phyloP scores from a whole-genome alignment of 352 stramenopile genomes.

The Phytophthora cryptogea region DNA sequence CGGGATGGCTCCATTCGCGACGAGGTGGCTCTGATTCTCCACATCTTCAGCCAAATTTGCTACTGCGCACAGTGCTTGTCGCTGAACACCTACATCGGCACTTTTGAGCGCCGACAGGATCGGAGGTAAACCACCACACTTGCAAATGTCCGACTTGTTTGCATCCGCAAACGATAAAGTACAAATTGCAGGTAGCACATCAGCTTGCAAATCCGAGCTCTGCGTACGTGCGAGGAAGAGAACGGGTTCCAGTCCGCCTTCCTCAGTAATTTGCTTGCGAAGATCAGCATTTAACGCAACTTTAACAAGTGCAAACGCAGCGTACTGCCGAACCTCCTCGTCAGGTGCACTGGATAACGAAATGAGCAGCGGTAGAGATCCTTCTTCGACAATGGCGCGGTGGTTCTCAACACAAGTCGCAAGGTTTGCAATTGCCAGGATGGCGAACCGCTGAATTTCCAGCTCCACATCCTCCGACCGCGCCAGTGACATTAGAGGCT shows the following conservation, averaged over 20 bases:
- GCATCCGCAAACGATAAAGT: slow-evolving; percentile 92
- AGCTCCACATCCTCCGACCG: slow-evolving; percentile 95
- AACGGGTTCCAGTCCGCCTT: slow-evolving; percentile 95
- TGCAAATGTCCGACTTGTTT: slow-evolving; percentile 95
- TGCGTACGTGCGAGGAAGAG: slow-evolving; percentile 95
- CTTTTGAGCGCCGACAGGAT: slow-evolving; percentile 85
- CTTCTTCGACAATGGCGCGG: slow-evolving; percentile 92
- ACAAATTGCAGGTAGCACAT: slow-evolving; percentile 92
- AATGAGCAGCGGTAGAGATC: slow-evolving; percentile 93
- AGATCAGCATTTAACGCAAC: slow-evolving; percentile 96
- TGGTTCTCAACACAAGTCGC: slow-evolving; percentile 95
- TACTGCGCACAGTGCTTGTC: slow-evolving; percentile 93
- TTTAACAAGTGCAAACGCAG: slow-evolving; percentile 94
- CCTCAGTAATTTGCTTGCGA: slow-evolving; percentile 93
- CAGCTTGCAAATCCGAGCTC: slow-evolving; percentile 90
- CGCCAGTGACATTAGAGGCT: slow-evolving; percentile 94
- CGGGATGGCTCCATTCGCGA: slow-evolving; percentile 88
- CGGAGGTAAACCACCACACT: slow-evolving; percentile 90
- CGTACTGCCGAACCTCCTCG: slow-evolving; percentile 94
- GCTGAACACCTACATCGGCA: slow-evolving; percentile 78
- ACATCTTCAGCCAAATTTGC: slow-evolving; percentile 95
- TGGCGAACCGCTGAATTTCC: slow-evolving; percentile 94
- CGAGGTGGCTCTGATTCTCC: slow-evolving; percentile 93
- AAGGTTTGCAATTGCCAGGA: slow-evolving; percentile 94
- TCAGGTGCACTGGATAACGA: slow-evolving; percentile 95